Percentiles rank a stretch among this genome's conserved stretches.
These are phyloP conservation scores for Solanum okadae DNA, from an alignment of 257 asterid genomes.

Conservation along the genomic window DNA sequence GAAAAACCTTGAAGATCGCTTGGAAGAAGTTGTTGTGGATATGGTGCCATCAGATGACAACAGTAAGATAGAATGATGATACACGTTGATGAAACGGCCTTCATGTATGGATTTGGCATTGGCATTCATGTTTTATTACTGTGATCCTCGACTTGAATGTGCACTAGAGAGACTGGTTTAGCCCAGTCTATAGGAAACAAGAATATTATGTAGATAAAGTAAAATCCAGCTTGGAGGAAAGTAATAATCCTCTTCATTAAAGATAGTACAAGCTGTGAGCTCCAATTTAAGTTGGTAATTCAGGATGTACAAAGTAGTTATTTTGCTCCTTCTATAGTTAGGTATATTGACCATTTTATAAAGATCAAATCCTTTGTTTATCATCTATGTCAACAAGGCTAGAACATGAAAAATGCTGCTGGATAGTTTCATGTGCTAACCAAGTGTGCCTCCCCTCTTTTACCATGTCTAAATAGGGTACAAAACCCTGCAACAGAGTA, in stretches of 20 bases:
- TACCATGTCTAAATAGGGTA: too few relatives aligned
- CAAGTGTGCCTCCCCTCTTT: neutral
- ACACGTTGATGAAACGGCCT: slow-evolving; percentile 52
- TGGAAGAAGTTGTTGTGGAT: slow-evolving; percentile 38
- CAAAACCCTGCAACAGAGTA: too few relatives aligned
- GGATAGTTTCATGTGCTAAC: neutral
- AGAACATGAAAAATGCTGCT: neutral
- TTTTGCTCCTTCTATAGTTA: too few relatives aligned
- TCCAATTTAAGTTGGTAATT: neutral
- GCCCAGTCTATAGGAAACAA: slow-evolving; percentile 22
- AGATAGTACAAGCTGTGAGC: neutral
- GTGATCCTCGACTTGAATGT: slow-evolving; percentile 51
- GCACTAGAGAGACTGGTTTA: slow-evolving; percentile 62
- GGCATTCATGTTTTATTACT: slow-evolving; percentile 51
- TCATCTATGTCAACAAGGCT: too few relatives aligned
- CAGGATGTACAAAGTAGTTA: neutral
- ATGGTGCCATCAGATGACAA: slow-evolving; percentile 12
- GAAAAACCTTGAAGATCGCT: slow-evolving; percentile 19
- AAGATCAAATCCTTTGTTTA: too few relatives aligned
- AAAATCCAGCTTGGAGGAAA: neutral
- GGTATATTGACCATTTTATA: too few relatives aligned
- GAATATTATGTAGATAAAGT: neutral
- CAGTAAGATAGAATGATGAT: slow-evolving; percentile 55
- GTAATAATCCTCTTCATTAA: too few relatives aligned
- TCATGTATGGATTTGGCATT: slow-evolving; percentile 48